Evolutionary conservation across 352 stramenopile species (phyloP).

Genomic region (Globisporangium ultimum): DNA sequence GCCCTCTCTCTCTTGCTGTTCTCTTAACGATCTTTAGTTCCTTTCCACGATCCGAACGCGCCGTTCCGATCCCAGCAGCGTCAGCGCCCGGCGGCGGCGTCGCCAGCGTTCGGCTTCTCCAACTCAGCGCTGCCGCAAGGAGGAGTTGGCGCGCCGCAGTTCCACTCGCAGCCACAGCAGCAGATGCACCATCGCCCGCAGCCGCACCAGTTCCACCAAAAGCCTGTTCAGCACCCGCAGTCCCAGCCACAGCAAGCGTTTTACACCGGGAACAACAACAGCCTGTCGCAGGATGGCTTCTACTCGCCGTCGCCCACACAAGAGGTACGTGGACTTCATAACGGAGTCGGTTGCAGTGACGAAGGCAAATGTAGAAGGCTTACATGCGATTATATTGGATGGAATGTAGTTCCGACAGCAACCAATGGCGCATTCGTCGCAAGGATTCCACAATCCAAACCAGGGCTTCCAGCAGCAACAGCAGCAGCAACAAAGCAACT

Average conservation of each 20-base stretch:
- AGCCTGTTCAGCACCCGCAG: constrained; percentile 15
- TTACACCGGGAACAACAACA: constrained; percentile 9
- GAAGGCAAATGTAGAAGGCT: neutral
- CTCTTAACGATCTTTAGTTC: constrained; percentile 23
- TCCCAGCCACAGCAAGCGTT: constrained; percentile 9
- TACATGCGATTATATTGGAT: neutral
- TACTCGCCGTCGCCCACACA: constrained; percentile 32
- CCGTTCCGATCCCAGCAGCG: constrained; percentile 32
- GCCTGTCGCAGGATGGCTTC: constrained; percentile 22
- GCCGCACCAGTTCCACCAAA: constrained; percentile 57
- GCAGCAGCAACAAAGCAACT: constrained; percentile 20
- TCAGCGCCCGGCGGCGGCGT: constrained; percentile 28
- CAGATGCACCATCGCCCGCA: constrained; percentile 40
- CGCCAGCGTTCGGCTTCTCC: constrained; percentile 11
- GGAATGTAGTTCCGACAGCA: constrained; percentile 31
- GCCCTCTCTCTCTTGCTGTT: neutral
- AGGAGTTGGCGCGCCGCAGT: constrained; percentile 18
- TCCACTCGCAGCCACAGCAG: constrained; percentile 33
- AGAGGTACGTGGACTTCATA: constrained; percentile 20
- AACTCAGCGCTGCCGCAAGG: constrained; percentile 6
- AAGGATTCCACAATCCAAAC: constrained; percentile 27
- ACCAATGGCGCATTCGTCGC: constrained; percentile 22
- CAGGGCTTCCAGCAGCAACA: constrained; percentile 10
- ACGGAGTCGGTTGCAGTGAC: neutral
- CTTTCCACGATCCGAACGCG: constrained; percentile 55